phyloP scores from a whole-genome alignment of 345 rosid genomes.

The Hypericum perforatum region DNA sequence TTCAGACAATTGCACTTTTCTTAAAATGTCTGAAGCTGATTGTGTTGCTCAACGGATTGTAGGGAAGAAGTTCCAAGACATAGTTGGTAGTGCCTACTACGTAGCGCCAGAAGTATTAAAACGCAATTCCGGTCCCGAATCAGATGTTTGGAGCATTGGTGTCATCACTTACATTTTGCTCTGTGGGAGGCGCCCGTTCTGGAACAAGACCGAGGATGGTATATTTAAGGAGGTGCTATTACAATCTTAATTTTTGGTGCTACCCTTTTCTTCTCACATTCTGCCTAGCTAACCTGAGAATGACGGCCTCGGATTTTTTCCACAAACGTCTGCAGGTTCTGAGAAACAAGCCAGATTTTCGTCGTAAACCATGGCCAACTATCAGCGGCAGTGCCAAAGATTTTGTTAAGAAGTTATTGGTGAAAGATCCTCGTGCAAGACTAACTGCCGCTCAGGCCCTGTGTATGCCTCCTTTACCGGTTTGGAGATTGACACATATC shows the following conservation, averaged over 20 bases:
- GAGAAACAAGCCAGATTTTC: slow-evolving; percentile 83
- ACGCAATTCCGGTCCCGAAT: slow-evolving; percentile 95
- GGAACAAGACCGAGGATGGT: slow-evolving; percentile 99
- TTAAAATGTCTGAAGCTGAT: neutral
- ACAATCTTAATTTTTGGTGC: slow-evolving; percentile 12
- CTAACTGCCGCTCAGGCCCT: slow-evolving; percentile 96
- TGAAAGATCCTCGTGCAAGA: slow-evolving; percentile 83
- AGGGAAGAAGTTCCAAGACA: slow-evolving; percentile 85
- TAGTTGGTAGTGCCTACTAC: slow-evolving; percentile 92
- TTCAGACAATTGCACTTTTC: no score
- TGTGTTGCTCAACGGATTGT: slow-evolving; percentile 18
- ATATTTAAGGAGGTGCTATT: slow-evolving; percentile 83
- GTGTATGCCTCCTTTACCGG: slow-evolving; percentile 39
- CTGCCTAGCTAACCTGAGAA: neutral
- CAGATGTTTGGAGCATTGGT: slow-evolving; percentile 99
- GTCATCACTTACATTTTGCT: slow-evolving; percentile 92
- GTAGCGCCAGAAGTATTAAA: slow-evolving; percentile 98
- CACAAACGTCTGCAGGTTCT: slow-evolving; percentile 35
- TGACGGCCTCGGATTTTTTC: neutral
- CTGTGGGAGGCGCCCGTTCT: slow-evolving; percentile 90
- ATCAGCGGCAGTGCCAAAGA: slow-evolving; percentile 82
- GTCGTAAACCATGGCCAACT: slow-evolving; percentile 91
- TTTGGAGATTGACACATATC: no score
- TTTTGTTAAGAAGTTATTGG: slow-evolving; percentile 81
- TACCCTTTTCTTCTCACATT: neutral